Evolutionary conservation across 2,329 filamentous ascomycete species (phyloP).

Genomic region (Whalleya microplaca): DNA sequence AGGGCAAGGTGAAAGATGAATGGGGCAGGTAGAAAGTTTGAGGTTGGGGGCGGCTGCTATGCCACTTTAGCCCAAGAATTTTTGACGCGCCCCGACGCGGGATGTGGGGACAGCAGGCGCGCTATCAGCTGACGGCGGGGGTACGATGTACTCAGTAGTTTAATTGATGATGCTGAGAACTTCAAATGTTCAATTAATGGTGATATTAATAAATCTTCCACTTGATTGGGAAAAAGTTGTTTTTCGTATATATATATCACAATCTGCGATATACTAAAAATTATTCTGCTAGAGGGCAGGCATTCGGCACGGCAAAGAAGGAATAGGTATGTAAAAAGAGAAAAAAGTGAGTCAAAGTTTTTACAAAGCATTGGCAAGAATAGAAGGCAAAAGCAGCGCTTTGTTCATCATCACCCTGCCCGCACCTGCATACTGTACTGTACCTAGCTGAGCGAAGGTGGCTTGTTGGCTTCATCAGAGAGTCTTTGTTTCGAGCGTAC

Average conservation of each 20-base stretch:
- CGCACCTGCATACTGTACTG: neutral
- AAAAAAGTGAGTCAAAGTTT: too few species aligned
- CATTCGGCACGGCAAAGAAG: too few species aligned
- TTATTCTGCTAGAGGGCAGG: too few species aligned
- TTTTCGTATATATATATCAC: too few species aligned
- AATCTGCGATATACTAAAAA: too few species aligned
- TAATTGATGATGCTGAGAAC: neutral
- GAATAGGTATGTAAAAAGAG: too few species aligned
- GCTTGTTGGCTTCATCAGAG: neutral
- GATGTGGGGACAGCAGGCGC: slow-evolving; percentile 33
- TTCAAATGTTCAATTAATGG: too few species aligned
- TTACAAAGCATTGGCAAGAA: neutral
- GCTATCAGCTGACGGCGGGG: slow-evolving; percentile 35
- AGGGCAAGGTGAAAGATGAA: neutral
- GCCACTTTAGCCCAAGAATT: neutral
- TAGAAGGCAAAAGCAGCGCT: neutral
- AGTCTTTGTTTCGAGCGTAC: too few species aligned
- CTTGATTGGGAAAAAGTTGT: too few species aligned
- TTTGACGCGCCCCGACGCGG: neutral
- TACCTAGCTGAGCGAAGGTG: neutral
- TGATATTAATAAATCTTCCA: too few species aligned
- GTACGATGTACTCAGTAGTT: slow-evolving; percentile 6
- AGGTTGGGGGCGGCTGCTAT: neutral
- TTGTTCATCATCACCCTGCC: neutral
- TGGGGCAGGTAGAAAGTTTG: neutral